These are phyloP conservation scores for Phytophthora pini DNA, from an alignment of 352 stramenopile genomes.

Conservation along the genomic window DNA sequence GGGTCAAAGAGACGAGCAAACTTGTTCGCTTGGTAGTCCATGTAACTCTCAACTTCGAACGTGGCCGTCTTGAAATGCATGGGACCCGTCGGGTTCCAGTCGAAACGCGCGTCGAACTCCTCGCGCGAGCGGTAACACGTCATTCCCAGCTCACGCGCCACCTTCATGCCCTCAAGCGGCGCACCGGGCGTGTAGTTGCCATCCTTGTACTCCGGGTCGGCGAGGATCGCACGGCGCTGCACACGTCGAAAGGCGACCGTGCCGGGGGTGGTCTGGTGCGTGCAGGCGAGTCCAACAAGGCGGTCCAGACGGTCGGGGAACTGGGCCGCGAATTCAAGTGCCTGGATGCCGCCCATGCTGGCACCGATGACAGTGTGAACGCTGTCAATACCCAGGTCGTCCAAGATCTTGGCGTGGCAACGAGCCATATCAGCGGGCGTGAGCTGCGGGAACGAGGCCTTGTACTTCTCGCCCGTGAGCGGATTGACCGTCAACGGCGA, in stretches of 20 bases:
- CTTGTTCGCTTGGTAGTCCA: constrained; percentile 90
- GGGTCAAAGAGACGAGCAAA: constrained; percentile 87
- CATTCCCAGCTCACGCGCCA: constrained; percentile 88
- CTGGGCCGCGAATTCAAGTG: constrained; percentile 86
- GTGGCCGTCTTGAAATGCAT: constrained; percentile 79
- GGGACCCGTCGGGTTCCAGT: constrained; percentile 82
- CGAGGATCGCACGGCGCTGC: constrained; percentile 84
- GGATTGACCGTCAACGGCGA: constrained; percentile 73
- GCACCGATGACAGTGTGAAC: constrained; percentile 87
- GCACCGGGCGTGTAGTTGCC: constrained; percentile 72
- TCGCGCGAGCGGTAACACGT: constrained; percentile 91
- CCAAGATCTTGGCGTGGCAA: constrained; percentile 79
- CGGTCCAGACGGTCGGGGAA: constrained; percentile 79
- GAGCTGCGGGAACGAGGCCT: constrained; percentile 81
- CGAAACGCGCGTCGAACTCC: constrained; percentile 87
- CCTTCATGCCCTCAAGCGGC: constrained; percentile 80
- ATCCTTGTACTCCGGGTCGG: constrained; percentile 80
- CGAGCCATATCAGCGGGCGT: constrained; percentile 86
- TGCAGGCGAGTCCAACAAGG: constrained; percentile 84
- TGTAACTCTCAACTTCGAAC: constrained; percentile 92
- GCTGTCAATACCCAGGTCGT: constrained; percentile 74
- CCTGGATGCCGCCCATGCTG: constrained; percentile 90
- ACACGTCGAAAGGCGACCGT: constrained; percentile 87
- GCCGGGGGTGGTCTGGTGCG: constrained; percentile 85
- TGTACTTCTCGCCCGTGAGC: constrained; percentile 68